Percentiles rank a stretch among this genome's conserved stretches.
phyloP scores from a whole-genome alignment of 805 yeast species.

The Ogataea ramenticola region DNA sequence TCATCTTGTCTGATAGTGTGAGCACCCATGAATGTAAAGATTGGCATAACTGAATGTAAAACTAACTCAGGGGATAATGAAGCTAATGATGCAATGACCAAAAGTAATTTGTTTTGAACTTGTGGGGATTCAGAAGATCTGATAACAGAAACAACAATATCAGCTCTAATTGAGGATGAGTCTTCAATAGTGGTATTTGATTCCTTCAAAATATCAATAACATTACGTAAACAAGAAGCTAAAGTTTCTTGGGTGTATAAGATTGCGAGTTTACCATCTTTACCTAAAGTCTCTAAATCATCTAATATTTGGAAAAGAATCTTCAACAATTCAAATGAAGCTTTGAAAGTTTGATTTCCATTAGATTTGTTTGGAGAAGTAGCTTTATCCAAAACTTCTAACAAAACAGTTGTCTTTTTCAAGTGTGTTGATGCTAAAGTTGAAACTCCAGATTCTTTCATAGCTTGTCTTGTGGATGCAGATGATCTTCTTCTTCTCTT shows the following conservation, averaged over 20 bases:
- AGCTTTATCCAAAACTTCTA: constrained; percentile 67
- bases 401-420: constrained; percentile 65
- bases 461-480: constrained; percentile 66
- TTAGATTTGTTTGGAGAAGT: constrained; percentile 9
- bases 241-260: constrained; percentile 85
- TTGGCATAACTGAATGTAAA: constrained; percentile 97
- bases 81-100: constrained; percentile 85
- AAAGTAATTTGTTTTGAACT: constrained; percentile 80
- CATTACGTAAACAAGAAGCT: constrained; percentile 75
- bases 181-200: constrained; percentile 34
- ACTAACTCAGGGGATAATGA: constrained; percentile 85
- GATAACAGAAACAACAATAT: constrained; percentile 83
- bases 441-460: constrained; percentile 64
- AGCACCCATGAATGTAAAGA: constrained; percentile 98
- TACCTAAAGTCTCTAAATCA: constrained; percentile 77
- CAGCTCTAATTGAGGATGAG: constrained; percentile 72
- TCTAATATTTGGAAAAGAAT: constrained; percentile 52
- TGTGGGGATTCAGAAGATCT: constrained; percentile 89
- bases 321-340: constrained; percentile 30
- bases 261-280: constrained; percentile 88
- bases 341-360: constrained; percentile 10
- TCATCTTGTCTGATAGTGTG: constrained; percentile 95
- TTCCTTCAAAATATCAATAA: constrained; percentile 49
- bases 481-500: constrained; percentile 84
- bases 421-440: constrained; percentile 72